Base-by-base conservation (phyloP, 2,329 filamentous ascomycete species). In the Penicillium griseofulvum region DNA sequence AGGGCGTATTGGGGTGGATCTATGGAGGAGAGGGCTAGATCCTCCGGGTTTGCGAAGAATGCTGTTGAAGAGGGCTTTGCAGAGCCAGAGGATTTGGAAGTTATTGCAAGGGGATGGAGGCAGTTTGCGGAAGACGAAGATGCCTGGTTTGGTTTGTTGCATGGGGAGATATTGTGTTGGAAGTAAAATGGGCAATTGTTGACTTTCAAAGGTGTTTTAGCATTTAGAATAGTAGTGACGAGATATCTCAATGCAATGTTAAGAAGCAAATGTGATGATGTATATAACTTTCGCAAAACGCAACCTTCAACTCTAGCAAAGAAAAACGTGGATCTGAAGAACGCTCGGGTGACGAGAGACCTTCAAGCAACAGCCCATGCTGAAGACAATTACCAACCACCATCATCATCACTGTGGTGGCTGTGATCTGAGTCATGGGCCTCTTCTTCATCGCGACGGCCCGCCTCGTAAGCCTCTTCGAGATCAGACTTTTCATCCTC, bases 151-250 rank as follows among this genome's bases (percentile, higher is more conserved):
- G 68, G 65, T 4, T 28, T 73, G 37, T 41, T 74, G 31, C 71
- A 76, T 65, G 71, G 72, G 17, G 66, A 76, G 62, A 70, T 76
- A 45, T 37, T 76, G 12, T 75, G 73, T 52, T 66, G 61, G 57
- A 72, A 71, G 53, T 72, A 51, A 41, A 17, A 12, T 17, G 22
- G 10, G 17, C 7, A 19, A 17, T 8, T 11, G 9, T 17, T 11
- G 33, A 11, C 33, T 38, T 17, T 47, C 9, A 28, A 14, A 14
- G 6, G 22, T 33, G 17, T 3, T 31, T 16, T 12, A 16, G 26
- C 17, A 22, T 33, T 22, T 2, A 5, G 24, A 24, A 24, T 45
- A 14, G 7, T 24, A 24, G 19, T 44, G 16, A 14, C 24, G 19
- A 28, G 17, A 28, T 38, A 17, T 47, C 28, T 41, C 16, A 1